Percentiles rank a stretch among this genome's conserved stretches.
These are phyloP conservation scores for Suhomyces sp. DNA, from an alignment of 805 yeast species.

Conservation along the genomic window DNA sequence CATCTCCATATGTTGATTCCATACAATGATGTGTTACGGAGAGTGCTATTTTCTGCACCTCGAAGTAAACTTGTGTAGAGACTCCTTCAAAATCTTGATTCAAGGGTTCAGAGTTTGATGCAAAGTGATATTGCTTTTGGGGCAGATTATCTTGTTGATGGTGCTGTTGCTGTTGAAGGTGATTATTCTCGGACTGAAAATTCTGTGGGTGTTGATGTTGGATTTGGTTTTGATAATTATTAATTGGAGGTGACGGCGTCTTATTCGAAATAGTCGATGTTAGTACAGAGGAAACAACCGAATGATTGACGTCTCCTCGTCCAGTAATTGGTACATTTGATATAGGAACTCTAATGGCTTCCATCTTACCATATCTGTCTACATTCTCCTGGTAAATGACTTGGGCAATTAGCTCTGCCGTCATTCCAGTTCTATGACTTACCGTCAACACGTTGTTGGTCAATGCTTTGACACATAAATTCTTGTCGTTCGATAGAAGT, in stretches of 20 bases:
- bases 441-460: conserved; percentile 66
- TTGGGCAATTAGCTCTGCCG: conserved; percentile 42
- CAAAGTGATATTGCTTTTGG: no score
- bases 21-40: conserved; percentile 53
- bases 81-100: no score
- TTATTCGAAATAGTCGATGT: background rate
- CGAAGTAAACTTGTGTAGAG: no score
- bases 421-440: conserved; percentile 46
- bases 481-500: conserved; percentile 77
- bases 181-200: no score
- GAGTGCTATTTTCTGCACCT: conserved; percentile 33
- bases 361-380: conserved; percentile 24
- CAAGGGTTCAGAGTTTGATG: no score
- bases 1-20: conserved; percentile 57
- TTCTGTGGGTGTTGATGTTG: no score
- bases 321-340: no score
- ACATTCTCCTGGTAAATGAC: conserved; percentile 39
- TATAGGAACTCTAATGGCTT: no score
- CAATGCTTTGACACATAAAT: conserved; percentile 76
- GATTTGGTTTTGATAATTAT: no score
- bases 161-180: no score
- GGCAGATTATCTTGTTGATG: no score
- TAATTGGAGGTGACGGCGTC: no score
- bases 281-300: background rate
- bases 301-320: background rate